Evolutionary conservation across 805 yeast species (phyloP).

Genomic region (Wickerhamomyces subpelliculosus): DNA sequence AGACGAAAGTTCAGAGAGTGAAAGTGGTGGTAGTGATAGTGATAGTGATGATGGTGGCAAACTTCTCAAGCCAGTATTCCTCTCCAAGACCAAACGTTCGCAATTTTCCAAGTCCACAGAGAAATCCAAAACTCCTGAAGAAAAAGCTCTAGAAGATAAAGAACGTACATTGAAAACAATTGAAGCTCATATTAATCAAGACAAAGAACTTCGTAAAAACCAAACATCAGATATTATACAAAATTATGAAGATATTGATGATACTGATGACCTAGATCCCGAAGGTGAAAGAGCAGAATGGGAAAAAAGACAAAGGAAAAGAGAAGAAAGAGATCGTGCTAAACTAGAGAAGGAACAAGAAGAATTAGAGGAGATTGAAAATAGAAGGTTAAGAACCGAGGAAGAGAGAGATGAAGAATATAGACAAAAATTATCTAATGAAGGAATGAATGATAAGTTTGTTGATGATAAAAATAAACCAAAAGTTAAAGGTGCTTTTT

Average conservation of each 20-base stretch:
- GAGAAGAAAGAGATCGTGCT: conserved; percentile 22
- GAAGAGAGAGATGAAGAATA: conserved; percentile 16
- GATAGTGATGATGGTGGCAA: conserved; percentile 5
- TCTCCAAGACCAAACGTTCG: conserved; percentile 11
- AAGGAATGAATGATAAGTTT: background rate
- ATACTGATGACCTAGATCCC: conserved; percentile 53
- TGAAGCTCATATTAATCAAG: conserved; percentile 20
- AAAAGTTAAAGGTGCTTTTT: conserved; percentile 15
- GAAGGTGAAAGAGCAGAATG: conserved; percentile 48
- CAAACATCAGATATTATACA: conserved; percentile 17
- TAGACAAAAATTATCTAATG: conserved; percentile 6
- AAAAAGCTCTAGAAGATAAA: conserved; percentile 21
- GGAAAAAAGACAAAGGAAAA: conserved; percentile 48
- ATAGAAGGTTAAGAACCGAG: conserved; percentile 17
- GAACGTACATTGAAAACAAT: conserved; percentile 19
- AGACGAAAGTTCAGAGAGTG: too few species aligned
- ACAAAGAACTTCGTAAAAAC: conserved; percentile 12
- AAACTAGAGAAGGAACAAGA: conserved; percentile 17
- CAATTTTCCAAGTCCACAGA: conserved; percentile 2
- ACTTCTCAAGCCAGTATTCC: conserved; percentile 20
- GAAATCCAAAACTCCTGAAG: conserved; percentile 6
- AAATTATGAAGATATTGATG: conserved; percentile 37
- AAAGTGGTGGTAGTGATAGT: conserved; percentile 5
- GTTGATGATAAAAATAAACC: background rate
- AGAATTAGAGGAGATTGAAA: conserved; percentile 19